Conservation (phyloP, 495 filamentous ascomycete genomes). For the Penicillium chermesinum region DNA sequence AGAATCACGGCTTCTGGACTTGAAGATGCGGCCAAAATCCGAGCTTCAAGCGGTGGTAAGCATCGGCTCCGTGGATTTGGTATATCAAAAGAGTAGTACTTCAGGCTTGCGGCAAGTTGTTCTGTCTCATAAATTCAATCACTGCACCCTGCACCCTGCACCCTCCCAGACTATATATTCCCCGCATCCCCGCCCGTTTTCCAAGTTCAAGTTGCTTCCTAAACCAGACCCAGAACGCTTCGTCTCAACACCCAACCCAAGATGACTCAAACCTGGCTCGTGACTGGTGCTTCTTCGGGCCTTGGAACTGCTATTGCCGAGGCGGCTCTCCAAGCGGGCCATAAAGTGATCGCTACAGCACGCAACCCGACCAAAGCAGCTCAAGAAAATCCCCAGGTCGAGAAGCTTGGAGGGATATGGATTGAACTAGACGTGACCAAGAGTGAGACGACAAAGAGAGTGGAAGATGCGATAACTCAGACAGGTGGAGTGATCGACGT, state of each 20-base stretch:
- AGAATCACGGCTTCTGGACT: too few species aligned
- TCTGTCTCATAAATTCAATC: too few species aligned
- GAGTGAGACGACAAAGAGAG: conserved; percentile 15
- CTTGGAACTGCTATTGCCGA: conserved; percentile 46
- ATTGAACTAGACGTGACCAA: conserved; percentile 41
- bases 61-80: too few species aligned
- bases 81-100: too few species aligned
- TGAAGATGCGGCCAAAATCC: too few species aligned
- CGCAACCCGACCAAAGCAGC: conserved; percentile 40
- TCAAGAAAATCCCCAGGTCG: conserved; percentile 17
- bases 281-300: conserved; percentile 51
- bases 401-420: conserved; percentile 21
- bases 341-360: conserved; percentile 53
- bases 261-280: conserved; percentile 39
- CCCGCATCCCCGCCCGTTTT: too few species aligned
- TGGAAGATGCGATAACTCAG: conserved; percentile 12
- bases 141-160: too few species aligned
- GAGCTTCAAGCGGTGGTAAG: too few species aligned
- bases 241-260: conserved; percentile 3
- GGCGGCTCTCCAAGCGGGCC: conserved; percentile 41
- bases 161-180: too few species aligned
- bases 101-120: too few species aligned
- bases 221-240: too few species aligned
- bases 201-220: too few species aligned
- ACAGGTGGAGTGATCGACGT: conserved; percentile 18